These are phyloP conservation scores for Daedaleopsis nitida DNA, from an alignment of 768 basidiomycete species.

Conservation along the genomic window DNA sequence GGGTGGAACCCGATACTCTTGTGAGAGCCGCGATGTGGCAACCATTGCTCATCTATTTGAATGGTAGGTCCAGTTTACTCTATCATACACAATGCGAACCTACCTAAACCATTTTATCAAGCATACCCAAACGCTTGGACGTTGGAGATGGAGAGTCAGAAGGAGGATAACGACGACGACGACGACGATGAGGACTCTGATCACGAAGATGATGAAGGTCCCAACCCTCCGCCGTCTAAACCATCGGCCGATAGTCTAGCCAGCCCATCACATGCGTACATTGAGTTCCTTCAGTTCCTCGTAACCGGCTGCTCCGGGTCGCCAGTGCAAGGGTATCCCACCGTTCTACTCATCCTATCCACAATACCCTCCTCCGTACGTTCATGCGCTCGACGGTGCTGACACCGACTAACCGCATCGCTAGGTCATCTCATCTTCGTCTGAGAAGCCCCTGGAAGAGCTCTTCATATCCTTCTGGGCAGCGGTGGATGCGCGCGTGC, in stretches of 20 bases:
- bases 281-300: conserved; percentile 79
- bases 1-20: conserved; percentile 67
- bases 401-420: conserved; percentile 30
- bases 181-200: conserved; percentile 38
- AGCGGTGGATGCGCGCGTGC: conserved; percentile 68
- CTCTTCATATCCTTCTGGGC: conserved; percentile 84
- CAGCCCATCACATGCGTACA: conserved; percentile 51
- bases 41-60: conserved; percentile 70
- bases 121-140: conserved; percentile 72
- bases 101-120: conserved; percentile 27
- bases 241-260: background rate
- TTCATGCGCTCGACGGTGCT: background rate
- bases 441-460: conserved; percentile 39
- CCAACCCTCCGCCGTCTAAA: conserved; percentile 5
- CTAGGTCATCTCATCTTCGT: conserved; percentile 23
- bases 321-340: conserved; percentile 79
- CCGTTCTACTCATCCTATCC: conserved; percentile 77
- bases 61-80: conserved; percentile 46
- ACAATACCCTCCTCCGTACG: conserved; percentile 73
- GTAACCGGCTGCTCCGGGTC: conserved; percentile 77
- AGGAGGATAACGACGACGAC: conserved; percentile 26
- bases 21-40: conserved; percentile 74
- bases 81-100: too few relatives aligned
- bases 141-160: conserved; percentile 37
- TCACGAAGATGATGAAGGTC: conserved; percentile 36